Evolutionary conservation across 768 basidiomycete species (phyloP).

Genomic region (Mycena metata): DNA sequence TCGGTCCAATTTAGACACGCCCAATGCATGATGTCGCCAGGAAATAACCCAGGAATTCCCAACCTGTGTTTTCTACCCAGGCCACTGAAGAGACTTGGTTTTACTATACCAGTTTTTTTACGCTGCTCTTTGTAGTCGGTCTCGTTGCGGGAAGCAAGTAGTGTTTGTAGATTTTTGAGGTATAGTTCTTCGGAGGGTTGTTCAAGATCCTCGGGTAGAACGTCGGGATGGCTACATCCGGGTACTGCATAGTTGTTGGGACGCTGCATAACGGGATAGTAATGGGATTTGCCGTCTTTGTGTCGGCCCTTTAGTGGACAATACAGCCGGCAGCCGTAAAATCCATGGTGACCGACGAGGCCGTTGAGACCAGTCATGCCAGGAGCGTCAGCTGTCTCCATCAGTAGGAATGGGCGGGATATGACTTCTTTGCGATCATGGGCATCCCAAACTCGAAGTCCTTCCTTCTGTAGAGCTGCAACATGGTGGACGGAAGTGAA

Average conservation of each 20-base stretch:
- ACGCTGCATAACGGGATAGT: conserved; percentile 36
- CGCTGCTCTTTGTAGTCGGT: background rate
- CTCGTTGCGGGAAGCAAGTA: background rate
- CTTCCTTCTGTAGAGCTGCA: conserved; percentile 28
- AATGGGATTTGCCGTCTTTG: conserved; percentile 33
- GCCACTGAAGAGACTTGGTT: background rate
- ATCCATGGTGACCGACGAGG: conserved; percentile 43
- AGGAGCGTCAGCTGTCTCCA: too few species aligned
- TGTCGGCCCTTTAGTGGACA: too few species aligned
- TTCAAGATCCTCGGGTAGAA: too few species aligned
- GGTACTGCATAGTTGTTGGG: too few species aligned
- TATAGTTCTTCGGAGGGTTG: too few species aligned
- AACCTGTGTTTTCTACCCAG: background rate
- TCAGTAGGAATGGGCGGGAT: conserved; percentile 35
- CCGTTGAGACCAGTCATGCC: conserved; percentile 46
- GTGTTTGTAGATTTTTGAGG: too few species aligned
- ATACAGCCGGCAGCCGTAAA: conserved; percentile 19
- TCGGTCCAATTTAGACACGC: background rate
- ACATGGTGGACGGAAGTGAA: background rate
- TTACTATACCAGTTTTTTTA: background rate
- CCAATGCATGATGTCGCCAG: background rate
- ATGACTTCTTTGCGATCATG: conserved; percentile 9
- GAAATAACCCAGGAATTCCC: background rate
- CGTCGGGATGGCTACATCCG: background rate
- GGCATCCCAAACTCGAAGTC: conserved; percentile 43